Percentiles rank a stretch among this genome's conserved stretches.
Evolutionary conservation across 2,329 filamentous ascomycete species (phyloP).

Genomic region (Bertia moriformis): DNA sequence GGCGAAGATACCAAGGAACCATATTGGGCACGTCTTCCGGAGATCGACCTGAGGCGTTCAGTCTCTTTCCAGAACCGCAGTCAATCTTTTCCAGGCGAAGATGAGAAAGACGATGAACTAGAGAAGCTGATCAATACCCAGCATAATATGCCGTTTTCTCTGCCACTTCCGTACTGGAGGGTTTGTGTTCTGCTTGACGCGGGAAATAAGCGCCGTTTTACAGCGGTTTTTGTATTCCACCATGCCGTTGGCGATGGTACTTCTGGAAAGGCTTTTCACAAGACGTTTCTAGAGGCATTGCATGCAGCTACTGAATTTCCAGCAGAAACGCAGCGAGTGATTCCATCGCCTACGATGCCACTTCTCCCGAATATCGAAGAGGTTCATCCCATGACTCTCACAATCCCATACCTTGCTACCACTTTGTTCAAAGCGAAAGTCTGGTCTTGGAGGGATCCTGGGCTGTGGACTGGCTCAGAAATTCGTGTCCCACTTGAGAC

Average conservation of each 20-base stretch:
- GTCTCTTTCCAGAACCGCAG: conserved; percentile 17
- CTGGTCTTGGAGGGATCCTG: conserved; percentile 11
- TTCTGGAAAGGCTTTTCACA: conserved; percentile 27
- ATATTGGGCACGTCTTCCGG: conserved; percentile 25
- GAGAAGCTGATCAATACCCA: conserved; percentile 21
- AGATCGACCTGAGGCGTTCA: conserved; percentile 20
- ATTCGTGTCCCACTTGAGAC: conserved; percentile 10
- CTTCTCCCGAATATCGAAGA: conserved; percentile 23
- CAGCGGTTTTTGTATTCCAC: conserved; percentile 27
- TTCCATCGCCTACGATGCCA: conserved; percentile 6
- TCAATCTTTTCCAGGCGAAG: conserved; percentile 4
- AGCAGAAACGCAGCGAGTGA: conserved; percentile 8
- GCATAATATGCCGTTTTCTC: conserved; percentile 21
- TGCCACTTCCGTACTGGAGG: conserved; percentile 24
- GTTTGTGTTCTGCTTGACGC: conserved; percentile 19
- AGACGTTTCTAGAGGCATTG: conserved; percentile 20
- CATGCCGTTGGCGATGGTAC: conserved; percentile 29
- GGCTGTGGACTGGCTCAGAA: conserved; percentile 17
- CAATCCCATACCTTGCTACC: conserved; percentile 16
- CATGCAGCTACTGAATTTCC: conserved; percentile 8
- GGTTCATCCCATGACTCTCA: conserved; percentile 20
- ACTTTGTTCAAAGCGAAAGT: conserved; percentile 16
- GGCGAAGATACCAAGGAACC: conserved; percentile 21
- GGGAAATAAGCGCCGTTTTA: conserved; percentile 15
- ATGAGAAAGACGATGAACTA: conserved; percentile 19